A percentile compares a stretch with the other conserved stretches of the same genome.
These are phyloP conservation scores for Rubroboletus pulcherrimus DNA, from an alignment of 768 basidiomycete genomes.

Conservation along the genomic window DNA sequence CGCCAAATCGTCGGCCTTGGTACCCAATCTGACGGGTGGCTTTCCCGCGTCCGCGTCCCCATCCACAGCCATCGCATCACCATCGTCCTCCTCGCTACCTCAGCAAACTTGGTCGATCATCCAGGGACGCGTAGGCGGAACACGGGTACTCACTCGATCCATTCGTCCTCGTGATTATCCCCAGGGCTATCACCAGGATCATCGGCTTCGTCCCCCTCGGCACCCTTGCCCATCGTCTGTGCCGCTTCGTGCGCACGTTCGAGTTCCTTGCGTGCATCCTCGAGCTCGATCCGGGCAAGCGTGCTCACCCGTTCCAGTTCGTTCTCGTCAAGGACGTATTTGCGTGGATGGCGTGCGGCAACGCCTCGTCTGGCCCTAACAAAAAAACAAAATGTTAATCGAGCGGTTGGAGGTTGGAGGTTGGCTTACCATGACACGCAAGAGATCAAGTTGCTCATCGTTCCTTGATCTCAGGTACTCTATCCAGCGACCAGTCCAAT, in stretches of 20 bases:
- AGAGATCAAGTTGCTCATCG: conserved; percentile 75
- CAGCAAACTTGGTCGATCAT: conserved; percentile 15
- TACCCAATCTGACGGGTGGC: conserved; percentile 26
- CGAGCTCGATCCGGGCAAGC: conserved; percentile 82
- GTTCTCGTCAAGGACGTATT: conserved; percentile 86
- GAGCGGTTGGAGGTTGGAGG: not conserved
- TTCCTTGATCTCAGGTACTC: not conserved
- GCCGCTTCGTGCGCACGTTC: conserved; percentile 78
- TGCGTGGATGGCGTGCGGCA: conserved; percentile 68
- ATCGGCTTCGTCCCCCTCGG: conserved; percentile 63
- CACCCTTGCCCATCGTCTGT: conserved; percentile 63
- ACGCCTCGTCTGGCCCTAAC: conserved; percentile 77
- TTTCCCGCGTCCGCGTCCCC: conserved; percentile 16
- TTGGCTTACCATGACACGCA: conserved; percentile 52
- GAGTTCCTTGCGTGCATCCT: conserved; percentile 84
- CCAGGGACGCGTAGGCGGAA: conserved; percentile 3
- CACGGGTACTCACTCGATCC: conserved; percentile 79
- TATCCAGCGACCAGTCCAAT: not conserved
- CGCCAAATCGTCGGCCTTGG: conserved; percentile 63
- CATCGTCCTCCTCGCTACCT: conserved; percentile 48
- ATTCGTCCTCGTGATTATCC: conserved; percentile 52
- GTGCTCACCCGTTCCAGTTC: conserved; percentile 89
- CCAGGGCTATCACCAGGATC: conserved; percentile 41
- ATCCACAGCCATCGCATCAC: conserved; percentile 61
- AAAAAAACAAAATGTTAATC: conserved; percentile 1